Evolutionary conservation across 139 green algal genomes (phyloP), one percentile per base, ranked within the genome.

Genomic region (Raphidocelis subcapitata): DNA sequence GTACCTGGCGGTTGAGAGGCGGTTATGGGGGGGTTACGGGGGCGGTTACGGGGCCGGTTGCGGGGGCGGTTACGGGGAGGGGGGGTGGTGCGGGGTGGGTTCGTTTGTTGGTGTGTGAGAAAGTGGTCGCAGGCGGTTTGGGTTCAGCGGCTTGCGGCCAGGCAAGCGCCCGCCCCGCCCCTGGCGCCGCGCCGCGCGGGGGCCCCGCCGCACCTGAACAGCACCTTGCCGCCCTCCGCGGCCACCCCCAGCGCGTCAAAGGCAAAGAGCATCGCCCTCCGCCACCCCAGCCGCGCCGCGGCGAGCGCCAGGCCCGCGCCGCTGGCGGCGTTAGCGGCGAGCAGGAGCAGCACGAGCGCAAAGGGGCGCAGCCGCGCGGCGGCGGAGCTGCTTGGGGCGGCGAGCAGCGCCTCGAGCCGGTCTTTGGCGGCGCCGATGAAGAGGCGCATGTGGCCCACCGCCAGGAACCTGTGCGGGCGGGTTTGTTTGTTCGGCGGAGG

Each of bases 391-490:
- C 41, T n/a, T 23, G 80, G 74, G 15, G 66, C 5, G 23, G 54
- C 60, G 36, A 64, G 41, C 47, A 89, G 75, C 3, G 33, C n/a
- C 12, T 83, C 75, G 28, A 86, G 62, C 0, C 84, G 75, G 81
- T 87, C 79, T 37, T 79, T 76, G 8, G 77, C 75, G 3, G 73
- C 65, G 54, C 84, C 76, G 21, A 85, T 41, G 52, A 89, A 83
- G 47, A 84, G 67, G 29, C 72, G 74, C 61, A 82, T 70, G 74
- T 79, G 82, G 35, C 61, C 77, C 16, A 72, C 68, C 36, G 79
- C 59, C 5, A 69, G 61, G 47, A 87, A 84, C 81, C 81, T 86
- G 70, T 14, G 10, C 5, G 55, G 55, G 55, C 26, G 10, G 26
- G 55, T 29, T 49, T 49, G 41, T 20, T 49, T 49, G 41, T 49